Conservation (phyloP, 331 rosid species). For the Telfairia occidentalis region DNA sequence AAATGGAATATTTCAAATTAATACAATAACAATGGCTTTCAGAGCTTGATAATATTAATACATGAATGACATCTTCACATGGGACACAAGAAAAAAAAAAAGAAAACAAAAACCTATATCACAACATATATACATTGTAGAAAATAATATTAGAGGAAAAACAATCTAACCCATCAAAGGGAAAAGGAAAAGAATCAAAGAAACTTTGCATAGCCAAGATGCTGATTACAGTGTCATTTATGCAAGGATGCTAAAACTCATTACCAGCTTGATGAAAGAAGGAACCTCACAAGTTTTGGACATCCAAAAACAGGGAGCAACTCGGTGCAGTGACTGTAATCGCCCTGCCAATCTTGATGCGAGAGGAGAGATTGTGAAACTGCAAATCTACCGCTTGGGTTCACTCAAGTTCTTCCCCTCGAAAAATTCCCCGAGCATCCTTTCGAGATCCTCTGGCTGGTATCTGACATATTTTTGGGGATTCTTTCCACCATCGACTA, state of each 20-base stretch:
- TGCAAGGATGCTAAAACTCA: background rate
- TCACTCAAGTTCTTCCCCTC: slow-evolving; percentile 81
- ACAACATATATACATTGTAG: background rate
- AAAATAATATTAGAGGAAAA: background rate
- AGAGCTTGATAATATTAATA: background rate
- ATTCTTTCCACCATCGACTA: slow-evolving; percentile 72
- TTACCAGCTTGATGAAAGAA: background rate
- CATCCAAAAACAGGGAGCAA: background rate
- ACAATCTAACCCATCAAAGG: background rate
- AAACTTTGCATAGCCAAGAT: background rate
- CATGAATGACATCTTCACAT: background rate
- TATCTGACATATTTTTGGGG: slow-evolving; percentile 78
- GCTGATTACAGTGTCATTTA: background rate
- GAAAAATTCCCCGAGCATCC: slow-evolving; percentile 91
- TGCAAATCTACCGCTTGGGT: slow-evolving; percentile 34
- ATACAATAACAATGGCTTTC: background rate
- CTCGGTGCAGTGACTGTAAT: background rate
- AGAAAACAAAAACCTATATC: background rate
- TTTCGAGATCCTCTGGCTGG: slow-evolving; percentile 72
- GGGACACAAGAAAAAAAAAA: background rate
- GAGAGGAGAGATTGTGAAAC: background rate
- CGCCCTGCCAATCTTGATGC: background rate
- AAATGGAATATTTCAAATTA: background rate
- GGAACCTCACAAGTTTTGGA: background rate
- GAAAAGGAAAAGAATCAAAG: background rate